Base-by-base conservation (phyloP, 768 basidiomycete genomes). In the Suillus discolor region DNA sequence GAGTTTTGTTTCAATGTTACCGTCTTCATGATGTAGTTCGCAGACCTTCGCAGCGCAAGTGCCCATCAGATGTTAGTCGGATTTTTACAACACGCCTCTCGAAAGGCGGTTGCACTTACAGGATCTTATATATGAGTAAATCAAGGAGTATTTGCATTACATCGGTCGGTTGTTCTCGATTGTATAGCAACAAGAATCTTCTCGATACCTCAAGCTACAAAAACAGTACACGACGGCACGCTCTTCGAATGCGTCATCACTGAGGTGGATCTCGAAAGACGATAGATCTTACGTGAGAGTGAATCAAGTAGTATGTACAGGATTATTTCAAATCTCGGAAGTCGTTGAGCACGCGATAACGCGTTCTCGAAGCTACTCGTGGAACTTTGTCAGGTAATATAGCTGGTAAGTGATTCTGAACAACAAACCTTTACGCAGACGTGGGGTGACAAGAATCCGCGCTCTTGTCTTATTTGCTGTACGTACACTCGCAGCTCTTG, bases 381-480 rank as follows among this genome's bases (percentile, higher is more conserved):
- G 25, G 18, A 28, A 23, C 4, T 62, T 42, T 34, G 60, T 68
- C 44, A 64, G 55, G 31, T 31, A 4, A 41, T 41, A 41, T 6
- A 41, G 42, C 1, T n/a, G 13, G n/a, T 3, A 13, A 8, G 18
- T 28, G 34, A 55, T 54, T 63, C 2, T 20, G 13, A 18, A 39
- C 31, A n/a, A 69, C 71, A 45, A 49, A 79, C 80, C 82, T 75
- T 78, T 78, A 45, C 80, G 79, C 1, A 81, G 78, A 23, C 80
- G 83, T 1, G 81, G 81, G 15, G 86, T 87, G 0, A 81, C 76
- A 45, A 84, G 82, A 53, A 77, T 75, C 38, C 25, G 63, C 55
- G n/a, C 20, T 41, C 62, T 69, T 68, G 66, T n/a, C n/a, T n/a
- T n/a, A n/a, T n/a, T n/a, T n/a, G n/a, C n/a, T n/a, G n/a, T n/a